Evolutionary conservation across 2,329 filamentous ascomycete genomes (phyloP).

Genomic region (Penicillium corylophilum): DNA sequence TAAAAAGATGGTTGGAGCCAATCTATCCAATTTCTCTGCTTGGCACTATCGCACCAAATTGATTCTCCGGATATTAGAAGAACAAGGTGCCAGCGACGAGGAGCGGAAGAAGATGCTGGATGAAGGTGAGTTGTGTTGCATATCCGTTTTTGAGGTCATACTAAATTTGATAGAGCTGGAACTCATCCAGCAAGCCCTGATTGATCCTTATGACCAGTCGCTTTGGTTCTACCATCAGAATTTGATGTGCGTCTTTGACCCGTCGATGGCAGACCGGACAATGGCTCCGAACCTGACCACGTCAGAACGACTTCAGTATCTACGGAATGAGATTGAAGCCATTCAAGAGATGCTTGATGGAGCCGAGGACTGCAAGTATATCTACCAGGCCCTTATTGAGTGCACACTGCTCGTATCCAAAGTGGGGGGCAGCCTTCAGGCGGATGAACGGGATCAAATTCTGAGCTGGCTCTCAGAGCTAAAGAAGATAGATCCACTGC

Average conservation of each 20-base stretch:
- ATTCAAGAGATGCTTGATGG: slow-evolving; percentile 66
- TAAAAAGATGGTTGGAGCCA: slow-evolving; percentile 77
- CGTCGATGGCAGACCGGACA: slow-evolving; percentile 50
- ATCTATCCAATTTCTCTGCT: slow-evolving; percentile 93
- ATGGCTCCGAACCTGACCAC: slow-evolving; percentile 65
- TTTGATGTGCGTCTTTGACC: slow-evolving; percentile 68
- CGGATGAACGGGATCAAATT: slow-evolving; percentile 49
- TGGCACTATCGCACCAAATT: slow-evolving; percentile 91
- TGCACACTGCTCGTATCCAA: slow-evolving; percentile 63
- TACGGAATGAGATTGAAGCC: slow-evolving; percentile 69
- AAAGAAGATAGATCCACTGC: slow-evolving; percentile 69
- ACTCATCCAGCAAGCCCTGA: slow-evolving; percentile 73
- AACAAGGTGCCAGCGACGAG: slow-evolving; percentile 63
- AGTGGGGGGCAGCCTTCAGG: slow-evolving; percentile 48
- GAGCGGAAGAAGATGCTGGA: slow-evolving; percentile 70
- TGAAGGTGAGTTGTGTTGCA: slow-evolving; percentile 52
- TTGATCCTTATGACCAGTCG: slow-evolving; percentile 91
- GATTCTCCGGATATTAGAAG: slow-evolving; percentile 71
- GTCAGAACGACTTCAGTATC: slow-evolving; percentile 63
- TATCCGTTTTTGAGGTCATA: background rate
- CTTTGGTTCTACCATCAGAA: slow-evolving; percentile 97
- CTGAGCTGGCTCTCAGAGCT: slow-evolving; percentile 63
- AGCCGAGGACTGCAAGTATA: slow-evolving; percentile 76
- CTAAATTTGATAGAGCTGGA: slow-evolving; percentile 60
- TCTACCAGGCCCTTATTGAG: slow-evolving; percentile 81